Evolutionary conservation across 1,284 basidiomycete genomes (phyloP).

Genomic region (Rhodotorula sp.): DNA sequence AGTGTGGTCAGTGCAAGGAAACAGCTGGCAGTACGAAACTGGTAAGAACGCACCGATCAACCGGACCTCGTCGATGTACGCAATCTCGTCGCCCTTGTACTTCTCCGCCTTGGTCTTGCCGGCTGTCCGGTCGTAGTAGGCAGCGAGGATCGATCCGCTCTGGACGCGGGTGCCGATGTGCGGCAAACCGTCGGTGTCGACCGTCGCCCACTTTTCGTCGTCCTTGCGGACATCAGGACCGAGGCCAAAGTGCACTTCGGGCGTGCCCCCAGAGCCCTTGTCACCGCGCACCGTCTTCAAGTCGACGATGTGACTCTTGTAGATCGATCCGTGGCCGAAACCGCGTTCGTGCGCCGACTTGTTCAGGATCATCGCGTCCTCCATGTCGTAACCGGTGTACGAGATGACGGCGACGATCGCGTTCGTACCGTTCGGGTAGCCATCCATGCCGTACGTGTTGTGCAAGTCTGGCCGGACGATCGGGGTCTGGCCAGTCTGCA

Average conservation of each 20-base stretch:
- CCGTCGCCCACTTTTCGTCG: slow-evolving; percentile 61
- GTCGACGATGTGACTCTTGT: slow-evolving; percentile 92
- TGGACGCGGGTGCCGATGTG: slow-evolving; percentile 68
- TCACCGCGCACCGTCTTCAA: slow-evolving; percentile 73
- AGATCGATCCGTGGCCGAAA: slow-evolving; percentile 94
- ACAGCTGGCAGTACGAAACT: not conserved
- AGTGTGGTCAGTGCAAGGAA: not conserved
- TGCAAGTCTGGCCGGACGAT: slow-evolving; percentile 89
- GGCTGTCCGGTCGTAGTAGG: slow-evolving; percentile 83
- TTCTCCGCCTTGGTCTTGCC: slow-evolving; percentile 82
- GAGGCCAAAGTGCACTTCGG: slow-evolving; percentile 70
- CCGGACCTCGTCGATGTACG: slow-evolving; percentile 88
- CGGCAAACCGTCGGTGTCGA: slow-evolving; percentile 85
- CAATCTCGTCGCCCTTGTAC: slow-evolving; percentile 94
- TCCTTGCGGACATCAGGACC: slow-evolving; percentile 68
- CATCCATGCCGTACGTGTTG: slow-evolving; percentile 97
- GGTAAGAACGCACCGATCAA: slow-evolving; percentile 66
- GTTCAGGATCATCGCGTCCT: slow-evolving; percentile 99
- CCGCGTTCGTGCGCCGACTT: slow-evolving; percentile 98
- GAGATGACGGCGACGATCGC: slow-evolving; percentile 99
- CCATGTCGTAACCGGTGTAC: slow-evolving; percentile 99
- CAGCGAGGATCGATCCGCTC: slow-evolving; percentile 75
- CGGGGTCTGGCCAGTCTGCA: slow-evolving; percentile 93
- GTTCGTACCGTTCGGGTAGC: slow-evolving; percentile 97
- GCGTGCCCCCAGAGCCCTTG: slow-evolving; percentile 39